Evolutionary conservation across 257 asterid species (phyloP), one percentile per base, ranked within the genome.

Genomic region (Gynochthodes officinalis): DNA sequence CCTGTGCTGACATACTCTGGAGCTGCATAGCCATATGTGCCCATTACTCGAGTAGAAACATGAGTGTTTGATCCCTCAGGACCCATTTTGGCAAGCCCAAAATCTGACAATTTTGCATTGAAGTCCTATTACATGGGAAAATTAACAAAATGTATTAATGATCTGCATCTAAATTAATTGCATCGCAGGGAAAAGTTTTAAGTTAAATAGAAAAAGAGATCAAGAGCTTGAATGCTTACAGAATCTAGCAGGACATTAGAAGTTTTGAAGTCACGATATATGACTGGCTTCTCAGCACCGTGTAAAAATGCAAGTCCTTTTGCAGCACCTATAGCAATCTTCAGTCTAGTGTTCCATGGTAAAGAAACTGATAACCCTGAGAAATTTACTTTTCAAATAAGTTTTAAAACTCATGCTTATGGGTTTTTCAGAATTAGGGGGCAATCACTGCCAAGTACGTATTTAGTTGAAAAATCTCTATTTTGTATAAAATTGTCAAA

Each of bases 1-100:
- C 98, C 97, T 30, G 98, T 93, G 89, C 79, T 93, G 2, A 93
- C 91, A 65, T 93, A 93, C 79, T 93, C 98, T 11, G 98, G 98
- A 55, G 98, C 97, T 25, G 98, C 97, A 54, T 93, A 93, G 54
- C 98, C 97, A 39, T 93, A 90, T 0, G 98, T 93, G 39, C 98
- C 98, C 97, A 93, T 88, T 14, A 93, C 98, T 39, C 97, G 84
- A 59, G 98, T 93, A 2, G 96, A 90, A 8, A 93, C 98, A 53
- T 93, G 98, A 2, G 98, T 86, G 70, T 93, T 85, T 60, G 98
- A 93, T 69, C 97, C 97, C 76, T 93, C 97, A 0, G 98, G 98
- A 1, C 98, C 98, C 98, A 93, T 90, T 78, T 78, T 88, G 18
- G 98, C 98, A 0, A 93, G 90, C 42, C 98, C 97, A 28, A 93